phyloP scores from a whole-genome alignment of 2,329 filamentous ascomycete species.

The Emmonsia crescens region DNA sequence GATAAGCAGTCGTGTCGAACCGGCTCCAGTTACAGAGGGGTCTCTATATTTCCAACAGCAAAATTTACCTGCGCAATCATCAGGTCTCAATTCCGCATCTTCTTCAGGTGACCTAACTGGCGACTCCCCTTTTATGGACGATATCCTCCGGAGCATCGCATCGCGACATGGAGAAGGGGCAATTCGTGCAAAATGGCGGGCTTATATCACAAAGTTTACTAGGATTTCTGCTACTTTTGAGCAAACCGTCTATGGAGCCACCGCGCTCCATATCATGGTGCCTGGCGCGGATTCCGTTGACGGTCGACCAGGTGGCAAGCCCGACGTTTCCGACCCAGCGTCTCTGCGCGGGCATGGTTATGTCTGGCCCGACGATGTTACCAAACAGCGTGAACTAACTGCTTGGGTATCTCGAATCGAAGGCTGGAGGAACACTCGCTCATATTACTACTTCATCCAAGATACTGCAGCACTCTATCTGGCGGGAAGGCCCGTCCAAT shows the following conservation, averaged over 20 bases:
- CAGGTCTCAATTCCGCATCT: constrained; percentile 15
- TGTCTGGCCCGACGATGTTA: constrained; percentile 78
- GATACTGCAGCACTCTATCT: constrained; percentile 37
- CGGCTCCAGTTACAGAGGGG: constrained; percentile 71
- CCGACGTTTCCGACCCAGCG: constrained; percentile 32
- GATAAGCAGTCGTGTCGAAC: constrained; percentile 80
- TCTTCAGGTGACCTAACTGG: constrained; percentile 59
- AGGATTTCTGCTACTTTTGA: constrained; percentile 89
- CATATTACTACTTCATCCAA: constrained; percentile 92
- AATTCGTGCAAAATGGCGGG: constrained; percentile 82
- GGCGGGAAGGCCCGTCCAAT: constrained; percentile 30
- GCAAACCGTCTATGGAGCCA: constrained; percentile 88
- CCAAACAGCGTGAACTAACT: constrained; percentile 74
- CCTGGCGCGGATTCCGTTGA: constrained; percentile 50
- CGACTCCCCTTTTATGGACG: constrained; percentile 79
- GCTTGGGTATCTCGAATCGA: constrained; percentile 90
- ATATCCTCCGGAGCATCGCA: constrained; percentile 71
- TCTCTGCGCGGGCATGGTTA: constrained; percentile 76
- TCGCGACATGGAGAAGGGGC: constrained; percentile 81
- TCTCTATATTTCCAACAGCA: constrained; percentile 79
- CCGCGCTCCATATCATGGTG: constrained; percentile 69
- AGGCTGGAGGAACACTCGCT: constrained; percentile 90
- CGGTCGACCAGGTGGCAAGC: constrained; percentile 27
- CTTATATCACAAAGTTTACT: constrained; percentile 90
- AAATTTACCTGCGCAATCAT: constrained; percentile 19